Evolutionary conservation across 1,139 yeast genomes (phyloP).

Genomic region (Pneumocystis sp.): DNA sequence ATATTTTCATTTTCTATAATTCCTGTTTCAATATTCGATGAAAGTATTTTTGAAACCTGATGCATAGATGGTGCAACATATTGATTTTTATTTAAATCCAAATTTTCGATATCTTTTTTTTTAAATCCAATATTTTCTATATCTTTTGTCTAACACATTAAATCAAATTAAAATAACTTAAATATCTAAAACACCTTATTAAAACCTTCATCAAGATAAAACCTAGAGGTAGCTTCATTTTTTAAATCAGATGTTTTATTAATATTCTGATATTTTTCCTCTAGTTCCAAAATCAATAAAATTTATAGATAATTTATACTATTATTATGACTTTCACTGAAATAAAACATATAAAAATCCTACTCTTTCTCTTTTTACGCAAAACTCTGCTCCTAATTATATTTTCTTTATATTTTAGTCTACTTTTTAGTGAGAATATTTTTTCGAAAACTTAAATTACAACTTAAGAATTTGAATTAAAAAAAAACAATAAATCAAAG

Average conservation of each 20-base stretch:
- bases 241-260: background rate
- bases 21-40: background rate
- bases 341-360: background rate
- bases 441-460: background rate
- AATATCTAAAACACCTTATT: background rate
- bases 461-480: too few relatives aligned
- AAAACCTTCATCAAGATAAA: background rate
- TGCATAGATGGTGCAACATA: background rate
- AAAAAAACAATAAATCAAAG: too few relatives aligned
- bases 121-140: background rate
- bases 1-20: background rate
- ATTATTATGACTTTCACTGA: background rate
- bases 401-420: background rate
- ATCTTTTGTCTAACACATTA: background rate
- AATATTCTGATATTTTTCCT: background rate
- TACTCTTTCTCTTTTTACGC: background rate
- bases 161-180: background rate
- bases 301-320: background rate
- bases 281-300: background rate
- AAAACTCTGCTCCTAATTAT: background rate
- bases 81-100: background rate
- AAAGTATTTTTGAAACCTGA: background rate
- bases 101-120: background rate
- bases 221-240: background rate
- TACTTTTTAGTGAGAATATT: background rate